phyloP scores from a whole-genome alignment of 2,329 filamentous ascomycete species.

The Colletotrichum lentis region DNA sequence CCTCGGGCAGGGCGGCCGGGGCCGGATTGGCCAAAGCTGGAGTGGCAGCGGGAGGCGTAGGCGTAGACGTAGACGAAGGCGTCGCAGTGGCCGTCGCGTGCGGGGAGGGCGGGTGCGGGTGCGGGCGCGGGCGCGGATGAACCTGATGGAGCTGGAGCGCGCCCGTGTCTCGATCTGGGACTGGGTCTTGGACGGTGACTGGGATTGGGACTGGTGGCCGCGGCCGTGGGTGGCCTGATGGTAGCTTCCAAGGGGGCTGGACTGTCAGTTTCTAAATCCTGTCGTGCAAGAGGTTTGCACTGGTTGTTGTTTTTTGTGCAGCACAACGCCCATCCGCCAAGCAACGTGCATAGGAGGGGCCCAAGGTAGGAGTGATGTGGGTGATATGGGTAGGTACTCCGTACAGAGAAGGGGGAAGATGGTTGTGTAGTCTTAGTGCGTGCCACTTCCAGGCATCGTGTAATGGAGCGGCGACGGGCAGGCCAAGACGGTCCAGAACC shows the following conservation, averaged over 20 bases:
- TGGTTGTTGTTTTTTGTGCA: constrained; percentile 14
- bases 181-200: constrained; percentile 24
- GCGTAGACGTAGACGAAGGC: constrained; percentile 9
- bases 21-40: constrained; percentile 27
- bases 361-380: constrained; percentile 13
- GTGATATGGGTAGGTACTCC: neutral
- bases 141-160: constrained; percentile 13
- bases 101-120: constrained; percentile 34
- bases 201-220: constrained; percentile 22
- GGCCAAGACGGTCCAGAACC: constrained; percentile 33
- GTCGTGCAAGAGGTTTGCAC: constrained; percentile 18
- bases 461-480: constrained; percentile 4
- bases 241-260: constrained; percentile 33
- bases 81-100: constrained; percentile 22
- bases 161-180: constrained; percentile 26
- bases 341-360: constrained; percentile 9
- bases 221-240: constrained; percentile 36
- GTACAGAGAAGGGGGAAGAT: neutral
- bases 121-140: constrained; percentile 7
- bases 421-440: constrained; percentile 1
- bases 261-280: constrained; percentile 30
- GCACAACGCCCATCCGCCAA: constrained; percentile 15
- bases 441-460: constrained; percentile 28
- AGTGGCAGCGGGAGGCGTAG: constrained; percentile 35
- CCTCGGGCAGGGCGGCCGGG: constrained; percentile 20